These are phyloP conservation scores for Podaxis carcinomalis DNA, from an alignment of 768 basidiomycete genomes.

Conservation along the genomic window DNA sequence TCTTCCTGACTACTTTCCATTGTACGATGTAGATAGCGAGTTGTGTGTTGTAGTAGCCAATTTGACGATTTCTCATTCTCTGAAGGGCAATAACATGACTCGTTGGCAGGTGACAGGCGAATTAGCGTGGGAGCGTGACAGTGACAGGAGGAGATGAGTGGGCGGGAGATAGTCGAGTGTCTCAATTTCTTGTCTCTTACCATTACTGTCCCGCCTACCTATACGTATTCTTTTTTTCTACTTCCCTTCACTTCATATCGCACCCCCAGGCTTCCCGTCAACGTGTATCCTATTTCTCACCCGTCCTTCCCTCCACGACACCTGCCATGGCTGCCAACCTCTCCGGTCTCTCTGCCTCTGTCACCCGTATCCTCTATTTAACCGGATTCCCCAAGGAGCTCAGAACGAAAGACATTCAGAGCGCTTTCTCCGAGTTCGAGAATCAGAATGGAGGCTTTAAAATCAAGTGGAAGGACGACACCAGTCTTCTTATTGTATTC, in stretches of 20 bases:
- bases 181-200: conserved; percentile 10
- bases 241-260: conserved; percentile 12
- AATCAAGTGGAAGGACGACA: conserved; percentile 99
- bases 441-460: conserved; percentile 86
- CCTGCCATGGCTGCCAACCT: conserved; percentile 64
- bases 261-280: not conserved
- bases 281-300: conserved; percentile 13
- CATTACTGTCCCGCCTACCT: conserved; percentile 9
- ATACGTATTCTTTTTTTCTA: conserved; percentile 18
- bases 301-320: conserved; percentile 5
- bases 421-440: conserved; percentile 89
- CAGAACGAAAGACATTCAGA: conserved; percentile 95
- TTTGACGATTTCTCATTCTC: conserved; percentile 13
- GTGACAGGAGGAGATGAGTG: not conserved
- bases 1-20: conserved; percentile 11
- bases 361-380: conserved; percentile 91
- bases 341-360: conserved; percentile 85
- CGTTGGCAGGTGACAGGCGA: not conserved
- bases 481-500: conserved; percentile 92
- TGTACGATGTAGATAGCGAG: conserved; percentile 1
- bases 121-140: conserved; percentile 12
- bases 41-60: conserved; percentile 18
- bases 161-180: not conserved
- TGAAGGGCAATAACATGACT: not conserved
- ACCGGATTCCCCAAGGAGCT: conserved; percentile 93